These are phyloP conservation scores for Phaeosphaeria sp. DNA, from an alignment of 2,329 filamentous ascomycete genomes.

Conservation along the genomic window DNA sequence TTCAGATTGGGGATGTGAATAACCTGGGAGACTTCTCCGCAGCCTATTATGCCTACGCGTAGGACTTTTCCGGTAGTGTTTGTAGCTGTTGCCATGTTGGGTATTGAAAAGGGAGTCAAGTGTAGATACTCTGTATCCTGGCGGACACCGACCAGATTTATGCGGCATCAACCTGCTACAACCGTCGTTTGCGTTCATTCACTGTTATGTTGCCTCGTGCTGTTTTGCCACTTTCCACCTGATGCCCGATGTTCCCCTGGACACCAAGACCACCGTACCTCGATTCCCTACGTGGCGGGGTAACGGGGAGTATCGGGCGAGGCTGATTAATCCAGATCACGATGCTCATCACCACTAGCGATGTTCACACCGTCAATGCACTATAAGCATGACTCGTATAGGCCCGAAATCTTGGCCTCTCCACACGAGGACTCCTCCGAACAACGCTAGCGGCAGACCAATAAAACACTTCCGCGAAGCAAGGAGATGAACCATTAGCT, in stretches of 20 bases:
- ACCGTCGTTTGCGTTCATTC: too few relatives aligned
- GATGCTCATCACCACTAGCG: neutral
- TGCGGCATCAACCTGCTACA: too few relatives aligned
- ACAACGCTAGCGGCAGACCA: neutral
- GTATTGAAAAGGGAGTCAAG: neutral
- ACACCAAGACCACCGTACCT: too few relatives aligned
- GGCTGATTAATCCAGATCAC: neutral
- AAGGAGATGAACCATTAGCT: neutral
- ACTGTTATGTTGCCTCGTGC: too few relatives aligned
- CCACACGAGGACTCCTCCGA: neutral
- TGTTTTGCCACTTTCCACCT: too few relatives aligned
- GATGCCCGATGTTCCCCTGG: too few relatives aligned
- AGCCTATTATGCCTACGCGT: conserved; percentile 55
- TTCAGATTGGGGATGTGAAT: conserved; percentile 58
- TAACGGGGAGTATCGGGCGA: neutral
- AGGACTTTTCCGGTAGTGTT: conserved; percentile 8
- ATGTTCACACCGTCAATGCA: neutral
- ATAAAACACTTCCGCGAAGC: neutral
- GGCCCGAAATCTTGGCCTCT: neutral
- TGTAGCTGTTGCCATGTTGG: neutral
- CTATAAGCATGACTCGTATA: neutral
- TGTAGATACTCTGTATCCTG: too few relatives aligned
- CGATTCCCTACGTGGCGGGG: neutral
- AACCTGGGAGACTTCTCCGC: conserved; percentile 59
- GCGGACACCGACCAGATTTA: too few relatives aligned